Base-by-base conservation (phyloP, 202 grass and related monocot species). In the Miscanthus sacchariflorus region DNA sequence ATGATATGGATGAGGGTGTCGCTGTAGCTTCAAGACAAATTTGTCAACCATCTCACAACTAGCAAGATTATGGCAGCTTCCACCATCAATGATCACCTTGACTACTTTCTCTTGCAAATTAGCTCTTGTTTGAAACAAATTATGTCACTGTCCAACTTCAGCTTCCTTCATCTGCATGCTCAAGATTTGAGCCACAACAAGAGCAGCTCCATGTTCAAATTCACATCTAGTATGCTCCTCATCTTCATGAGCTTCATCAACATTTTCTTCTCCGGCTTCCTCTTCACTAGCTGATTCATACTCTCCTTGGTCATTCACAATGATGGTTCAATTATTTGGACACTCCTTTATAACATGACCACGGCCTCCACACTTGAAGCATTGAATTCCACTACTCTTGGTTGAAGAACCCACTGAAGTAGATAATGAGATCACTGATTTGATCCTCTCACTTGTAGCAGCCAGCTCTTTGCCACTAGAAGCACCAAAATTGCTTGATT, bases 321-420 rank as follows among this genome's bases (percentile, higher is more conserved):
- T 42, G 45, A 80, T 5, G 1, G 68, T 12, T 0, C 13, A 24
- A 17, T 68, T 81, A 5, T 81, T 68, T 68, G 58, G 77, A 27
- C 21, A 66, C 6, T 79, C 36, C 1, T 0, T 79, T 9, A 44
- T 43, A 5, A 79, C n/a, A 79, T 79, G 78, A 1, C 40, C 40
- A 81, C 0, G 40, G 13, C 63, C 61, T 33, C 40, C 43, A 81
- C 63, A 81, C 15, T 81, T 81, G 24, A 81, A 68, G 21, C 78
- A 81, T 35, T 68, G n/a, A 30, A 80, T 68, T 11, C 9, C 10
- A 45, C 43, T 45, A 45, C 9, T 45, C 43, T 45, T 45, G 43
- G 9, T 45, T 43, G 36, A 43, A 23, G 49, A 78, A 58, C 12
- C 75, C 25, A 77, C 0, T 21, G 48, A 77, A 1, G 49, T 77